Evolutionary conservation across 352 stramenopile species (phyloP).

Genomic region (Globisporangium emineosum): DNA sequence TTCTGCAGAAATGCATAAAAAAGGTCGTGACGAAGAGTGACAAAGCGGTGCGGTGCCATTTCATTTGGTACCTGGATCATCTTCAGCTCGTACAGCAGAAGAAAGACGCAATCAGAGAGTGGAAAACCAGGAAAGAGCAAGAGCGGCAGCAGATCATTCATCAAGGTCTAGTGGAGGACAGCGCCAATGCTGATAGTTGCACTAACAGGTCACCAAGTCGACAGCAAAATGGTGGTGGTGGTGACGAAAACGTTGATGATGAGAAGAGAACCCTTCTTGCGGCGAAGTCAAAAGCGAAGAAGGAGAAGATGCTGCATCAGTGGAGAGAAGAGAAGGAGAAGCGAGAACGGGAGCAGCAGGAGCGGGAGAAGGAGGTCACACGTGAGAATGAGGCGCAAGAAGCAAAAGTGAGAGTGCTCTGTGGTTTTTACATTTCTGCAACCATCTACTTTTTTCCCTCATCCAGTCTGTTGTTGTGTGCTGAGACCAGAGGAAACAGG

Average conservation of each 20-base stretch:
- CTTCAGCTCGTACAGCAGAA: conserved; percentile 57
- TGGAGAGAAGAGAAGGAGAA: conserved; percentile 51
- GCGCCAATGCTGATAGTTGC: not conserved
- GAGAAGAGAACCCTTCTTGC: conserved; percentile 14
- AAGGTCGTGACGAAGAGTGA: conserved; percentile 50
- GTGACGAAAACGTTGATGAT: not conserved
- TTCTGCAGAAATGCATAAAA: conserved; percentile 48
- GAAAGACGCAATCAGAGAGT: conserved; percentile 50
- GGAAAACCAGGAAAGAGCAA: conserved; percentile 50
- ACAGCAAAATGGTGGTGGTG: not conserved
- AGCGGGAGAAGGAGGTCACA: conserved; percentile 28
- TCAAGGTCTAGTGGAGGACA: conserved; percentile 31
- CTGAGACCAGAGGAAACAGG: conserved; percentile 40
- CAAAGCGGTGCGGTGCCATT: conserved; percentile 56
- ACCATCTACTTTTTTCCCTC: not conserved
- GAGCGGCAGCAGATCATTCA: conserved; percentile 40
- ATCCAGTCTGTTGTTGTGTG: not conserved
- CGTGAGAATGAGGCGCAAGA: conserved; percentile 36
- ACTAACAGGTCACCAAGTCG: not conserved
- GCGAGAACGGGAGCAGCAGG: conserved; percentile 31
- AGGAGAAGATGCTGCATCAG: conserved; percentile 25
- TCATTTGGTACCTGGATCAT: conserved; percentile 66
- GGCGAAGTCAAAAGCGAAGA: conserved; percentile 25
- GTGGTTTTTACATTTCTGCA: not conserved
- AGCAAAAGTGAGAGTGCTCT: conserved; percentile 36